phyloP scores from a whole-genome alignment of 257 asterid genomes.

The Solanum chiquidenum region DNA sequence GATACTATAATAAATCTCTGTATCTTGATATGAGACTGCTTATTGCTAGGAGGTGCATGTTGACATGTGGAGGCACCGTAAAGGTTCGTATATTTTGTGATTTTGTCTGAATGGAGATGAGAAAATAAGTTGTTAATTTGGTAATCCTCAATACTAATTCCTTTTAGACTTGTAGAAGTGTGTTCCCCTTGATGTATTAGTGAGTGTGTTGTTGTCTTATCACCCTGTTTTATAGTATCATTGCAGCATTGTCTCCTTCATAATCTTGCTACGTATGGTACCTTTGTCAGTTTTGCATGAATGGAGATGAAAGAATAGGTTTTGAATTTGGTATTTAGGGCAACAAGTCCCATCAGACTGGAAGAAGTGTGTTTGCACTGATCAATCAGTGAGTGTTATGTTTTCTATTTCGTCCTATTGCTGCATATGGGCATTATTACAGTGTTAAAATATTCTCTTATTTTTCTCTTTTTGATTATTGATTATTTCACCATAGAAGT shows the following conservation, averaged over 20 bases:
- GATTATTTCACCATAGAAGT: neutral
- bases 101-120: neutral
- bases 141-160: neutral
- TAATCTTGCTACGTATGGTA: conserved; percentile 1
- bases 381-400: neutral
- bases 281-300: conserved; percentile 7
- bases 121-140: neutral
- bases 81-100: conserved; percentile 55
- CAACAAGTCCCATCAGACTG: neutral
- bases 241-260: neutral
- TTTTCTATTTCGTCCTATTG: neutral
- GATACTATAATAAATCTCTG: conserved; percentile 44
- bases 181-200: neutral
- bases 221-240: neutral
- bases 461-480: neutral
- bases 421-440: neutral
- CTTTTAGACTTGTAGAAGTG: neutral
- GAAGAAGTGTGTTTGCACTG: neutral
- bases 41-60: conserved; percentile 59
- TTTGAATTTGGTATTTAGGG: neutral
- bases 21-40: conserved; percentile 58
- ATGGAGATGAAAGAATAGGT: neutral
- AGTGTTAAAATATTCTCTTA: neutral
- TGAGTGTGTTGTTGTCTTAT: neutral
- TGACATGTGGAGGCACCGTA: conserved; percentile 44